Base-by-base conservation (phyloP, 2,329 filamentous ascomycete genomes). In the Penicillium nordicum region DNA sequence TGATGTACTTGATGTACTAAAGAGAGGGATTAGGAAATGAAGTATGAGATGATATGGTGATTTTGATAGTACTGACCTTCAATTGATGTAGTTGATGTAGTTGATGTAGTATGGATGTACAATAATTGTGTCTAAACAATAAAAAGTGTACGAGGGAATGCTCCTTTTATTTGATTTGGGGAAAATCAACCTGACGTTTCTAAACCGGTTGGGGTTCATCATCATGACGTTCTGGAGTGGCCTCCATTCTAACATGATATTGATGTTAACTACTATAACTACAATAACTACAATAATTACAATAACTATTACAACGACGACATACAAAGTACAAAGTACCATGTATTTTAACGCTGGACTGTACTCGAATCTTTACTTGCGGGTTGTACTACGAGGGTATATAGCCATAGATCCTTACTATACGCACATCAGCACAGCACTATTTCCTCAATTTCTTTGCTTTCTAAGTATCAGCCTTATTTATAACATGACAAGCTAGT, bases 151-250 rank as follows among this genome's bases (percentile, higher is more conserved):
- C n/a, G 21, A 40, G 16, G 8, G 21, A 44, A n/a, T n/a, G n/a
- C 41, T 30, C 38, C 16, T 50, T 50, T 50, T 50, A 54, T 50
- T 29, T 11, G 1, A n/a, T 9, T 9, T 36, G 21, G 12, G 12
- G 12, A 29, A 50, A n/a, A 25, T 23, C n/a, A 46, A 38, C 36
- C 54, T 64, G 59, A 65, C 58, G 58, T 64, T 53, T 56, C 34
- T 53, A 58, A 65, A 60, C 57, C 51, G 61, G 60, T 32, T 23
- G 25, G 50, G 41, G 46, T 65, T 67, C 57, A 73, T 71, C 57
- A 73, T 67, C 27, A 74, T 68, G 63, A 68, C 65, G 66, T 75
- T 61, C 8, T 34, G 30, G 16, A 45, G 30, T 51, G 40, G 21
- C 49, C 36, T 49, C 30, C 18, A 36, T 23, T 47, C 8, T 10